Evolutionary conservation across 75 land plant species (phyloP).

Genomic region (Pinus taeda): DNA sequence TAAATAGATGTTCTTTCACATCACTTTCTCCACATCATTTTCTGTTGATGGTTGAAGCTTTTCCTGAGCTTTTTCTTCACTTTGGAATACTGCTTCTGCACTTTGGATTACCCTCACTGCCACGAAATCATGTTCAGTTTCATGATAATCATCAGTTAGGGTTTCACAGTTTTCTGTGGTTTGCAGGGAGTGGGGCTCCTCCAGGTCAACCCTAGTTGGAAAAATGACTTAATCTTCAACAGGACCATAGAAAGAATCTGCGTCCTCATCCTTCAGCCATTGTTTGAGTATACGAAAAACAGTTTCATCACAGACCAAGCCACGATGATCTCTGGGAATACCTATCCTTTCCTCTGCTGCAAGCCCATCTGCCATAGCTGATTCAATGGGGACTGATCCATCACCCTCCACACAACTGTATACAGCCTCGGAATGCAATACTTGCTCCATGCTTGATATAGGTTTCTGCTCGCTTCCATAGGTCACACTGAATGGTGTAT

Average conservation of each 20-base stretch:
- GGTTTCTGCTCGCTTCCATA: conserved; percentile 81
- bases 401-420: no score
- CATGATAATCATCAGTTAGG: conserved; percentile 19
- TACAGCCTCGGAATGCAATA: conserved; percentile 40
- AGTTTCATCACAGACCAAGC: no score
- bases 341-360: no score
- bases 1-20: conserved; percentile 11
- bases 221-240: conserved; percentile 84
- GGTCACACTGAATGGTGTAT: conserved; percentile 87
- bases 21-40: conserved; percentile 14
- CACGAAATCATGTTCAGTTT: conserved; percentile 20
- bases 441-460: conserved; percentile 42
- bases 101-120: conserved; percentile 13
- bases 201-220: conserved; percentile 72
- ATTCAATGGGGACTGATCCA: no score
- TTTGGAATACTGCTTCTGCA: conserved; percentile 35
- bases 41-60: conserved; percentile 52
- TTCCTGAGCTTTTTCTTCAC: conserved; percentile 16
- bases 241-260: conserved; percentile 88
- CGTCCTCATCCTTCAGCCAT: conserved; percentile 81
- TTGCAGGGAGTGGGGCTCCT: conserved; percentile 15
- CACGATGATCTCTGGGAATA: no score
- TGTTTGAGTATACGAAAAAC: conserved; percentile 78
- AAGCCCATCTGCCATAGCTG: no score
- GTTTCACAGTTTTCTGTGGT: conserved; percentile 62